phyloP scores from a whole-genome alignment of 2,329 filamentous ascomycete genomes.

The Pseudocercospora vitis region DNA sequence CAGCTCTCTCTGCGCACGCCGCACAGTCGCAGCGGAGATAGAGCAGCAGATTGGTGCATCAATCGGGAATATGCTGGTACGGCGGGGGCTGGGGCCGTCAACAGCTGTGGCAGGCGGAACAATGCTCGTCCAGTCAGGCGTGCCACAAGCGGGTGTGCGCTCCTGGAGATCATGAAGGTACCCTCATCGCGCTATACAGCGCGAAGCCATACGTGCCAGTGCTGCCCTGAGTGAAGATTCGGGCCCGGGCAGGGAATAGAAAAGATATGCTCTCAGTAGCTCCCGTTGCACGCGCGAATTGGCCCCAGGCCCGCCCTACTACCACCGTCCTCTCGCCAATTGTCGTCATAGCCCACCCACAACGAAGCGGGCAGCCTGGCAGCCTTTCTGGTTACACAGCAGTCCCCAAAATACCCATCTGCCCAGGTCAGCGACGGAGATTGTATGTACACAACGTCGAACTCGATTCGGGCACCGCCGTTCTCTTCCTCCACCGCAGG shows the following conservation, averaged over 20 bases:
- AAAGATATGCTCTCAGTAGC: not conserved
- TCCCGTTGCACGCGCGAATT: not conserved
- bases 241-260: conserved; percentile 8
- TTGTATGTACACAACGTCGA: not conserved
- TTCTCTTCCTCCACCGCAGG: no score
- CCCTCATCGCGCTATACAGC: not conserved
- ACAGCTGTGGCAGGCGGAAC: not conserved
- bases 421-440: not conserved
- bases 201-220: not conserved
- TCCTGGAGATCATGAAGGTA: not conserved
- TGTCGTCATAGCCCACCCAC: conserved; percentile 3
- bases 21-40: conserved; percentile 1
- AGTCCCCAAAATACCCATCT: not conserved
- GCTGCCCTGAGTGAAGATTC: conserved; percentile 4
- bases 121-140: not conserved
- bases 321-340: not conserved
- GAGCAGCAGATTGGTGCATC: not conserved
- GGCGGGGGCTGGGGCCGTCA: not conserved
- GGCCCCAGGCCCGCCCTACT: not conserved
- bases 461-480: not conserved
- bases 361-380: no score
- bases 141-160: not conserved
- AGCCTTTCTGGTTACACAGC: not conserved
- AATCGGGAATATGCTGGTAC: conserved; percentile 5
- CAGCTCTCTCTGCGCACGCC: not conserved